Evolutionary conservation across 2,329 filamentous ascomycete genomes (phyloP).

Genomic region (Ophiobolus disseminans): DNA sequence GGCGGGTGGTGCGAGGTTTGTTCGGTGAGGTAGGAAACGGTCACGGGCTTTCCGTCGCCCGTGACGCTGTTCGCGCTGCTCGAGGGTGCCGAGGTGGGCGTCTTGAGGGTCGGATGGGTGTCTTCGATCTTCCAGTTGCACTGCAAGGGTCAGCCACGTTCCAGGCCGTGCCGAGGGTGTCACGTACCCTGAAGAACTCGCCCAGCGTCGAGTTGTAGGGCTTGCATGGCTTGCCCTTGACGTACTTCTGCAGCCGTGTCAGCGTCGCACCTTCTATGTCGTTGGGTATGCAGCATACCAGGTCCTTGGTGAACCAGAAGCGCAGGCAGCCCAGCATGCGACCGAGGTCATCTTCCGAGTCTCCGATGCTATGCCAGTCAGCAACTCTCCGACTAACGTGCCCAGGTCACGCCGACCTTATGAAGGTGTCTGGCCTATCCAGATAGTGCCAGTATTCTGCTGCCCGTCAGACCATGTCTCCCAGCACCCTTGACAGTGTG

Average conservation of each 20-base stretch:
- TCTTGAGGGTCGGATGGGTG: conserved; percentile 67
- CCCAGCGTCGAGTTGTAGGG: conserved; percentile 97
- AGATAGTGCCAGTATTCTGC: conserved; percentile 98
- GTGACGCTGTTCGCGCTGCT: conserved; percentile 47
- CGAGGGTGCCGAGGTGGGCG: conserved; percentile 51
- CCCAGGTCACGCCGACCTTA: conserved; percentile 55
- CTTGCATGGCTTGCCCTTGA: conserved; percentile 98
- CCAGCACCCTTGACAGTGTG: not conserved
- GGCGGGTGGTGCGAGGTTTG: conserved; percentile 98
- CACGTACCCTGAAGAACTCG: conserved; percentile 89
- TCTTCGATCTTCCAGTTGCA: conserved; percentile 96
- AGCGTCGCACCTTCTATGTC: conserved; percentile 19
- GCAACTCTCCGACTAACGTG: conserved; percentile 23
- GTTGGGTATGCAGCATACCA: conserved; percentile 62
- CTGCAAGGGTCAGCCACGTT: conserved; percentile 52
- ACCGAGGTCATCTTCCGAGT: conserved; percentile 87
- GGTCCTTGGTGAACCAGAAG: conserved; percentile 98
- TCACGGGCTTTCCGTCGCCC: conserved; percentile 63
- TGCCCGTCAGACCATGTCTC: conserved; percentile 29
- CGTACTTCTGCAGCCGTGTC: conserved; percentile 74
- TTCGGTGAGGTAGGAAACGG: conserved; percentile 93
- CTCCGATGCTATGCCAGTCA: conserved; percentile 70
- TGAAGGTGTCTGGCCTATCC: conserved; percentile 91
- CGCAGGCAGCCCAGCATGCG: conserved; percentile 93
- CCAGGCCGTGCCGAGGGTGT: not conserved